Evolutionary conservation across 2,329 filamentous ascomycete genomes (phyloP), one percentile per base, ranked within the genome.

Genomic region (Stagonosporopsis chrysanthemi): DNA sequence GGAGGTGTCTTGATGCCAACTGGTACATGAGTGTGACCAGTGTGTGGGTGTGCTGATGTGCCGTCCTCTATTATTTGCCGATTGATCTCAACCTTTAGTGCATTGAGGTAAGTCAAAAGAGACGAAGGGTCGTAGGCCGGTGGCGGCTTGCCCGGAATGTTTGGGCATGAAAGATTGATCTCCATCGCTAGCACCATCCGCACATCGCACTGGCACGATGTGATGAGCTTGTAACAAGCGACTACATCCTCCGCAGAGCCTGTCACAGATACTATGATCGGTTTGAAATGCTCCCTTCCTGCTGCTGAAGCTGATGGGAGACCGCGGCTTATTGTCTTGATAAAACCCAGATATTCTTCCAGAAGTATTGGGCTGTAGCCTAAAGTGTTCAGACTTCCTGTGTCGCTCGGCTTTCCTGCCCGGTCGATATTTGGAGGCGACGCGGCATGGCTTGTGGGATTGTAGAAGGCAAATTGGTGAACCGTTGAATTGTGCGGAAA

Each of bases 141-240:
- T 1, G 90, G 90, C 0, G 90, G 87, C 43, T 83, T 83, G 17
- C 79, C 78, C 0, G 83, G 81, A 46, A 93, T 92, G 67, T 94
- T 93, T 0, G 90, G 90, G 65, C 90, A 93, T 29, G 86, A 89
- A 28, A 93, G 83, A 70, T 94, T 94, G 67, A 93, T 80, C 74
- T 94, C 90, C 80, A 92, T 85, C 17, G 86, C 87, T 0, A 91
- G 78, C 1, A 81, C 80, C 62, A 86, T 79, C 23, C 24, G 44
- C 3, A 70, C 79, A 2, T 49, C 52, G 2, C 40, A 17, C 56
- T 81, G 58, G 59, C 68, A 43, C 24, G 56, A 56, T 71, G 69
- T 73, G 57, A 90, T 82, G 14, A 78, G 75, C 0, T 63, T 59
- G 68, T 89, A 88, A 75, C 86, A 88, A 53, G 76, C 64, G 0